These are phyloP conservation scores for Phytophthora sp. DNA, from an alignment of 352 stramenopile species.

Conservation along the genomic window DNA sequence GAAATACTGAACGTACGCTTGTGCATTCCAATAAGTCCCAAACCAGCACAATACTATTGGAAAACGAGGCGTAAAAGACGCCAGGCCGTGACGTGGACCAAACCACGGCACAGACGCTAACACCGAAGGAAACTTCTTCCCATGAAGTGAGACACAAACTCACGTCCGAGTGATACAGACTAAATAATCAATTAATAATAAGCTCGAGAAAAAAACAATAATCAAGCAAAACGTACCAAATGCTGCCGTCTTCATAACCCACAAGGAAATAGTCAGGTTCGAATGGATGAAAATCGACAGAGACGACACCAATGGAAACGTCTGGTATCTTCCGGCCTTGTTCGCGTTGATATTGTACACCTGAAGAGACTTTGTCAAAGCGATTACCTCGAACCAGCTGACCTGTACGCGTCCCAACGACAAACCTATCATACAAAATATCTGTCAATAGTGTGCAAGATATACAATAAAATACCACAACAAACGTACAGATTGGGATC, in stretches of 20 bases:
- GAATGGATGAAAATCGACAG: conserved; percentile 63
- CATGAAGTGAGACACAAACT: conserved; percentile 50
- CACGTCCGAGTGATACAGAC: conserved; percentile 53
- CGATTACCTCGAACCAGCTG: conserved; percentile 46
- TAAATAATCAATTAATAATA: conserved; percentile 16
- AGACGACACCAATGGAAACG: conserved; percentile 39
- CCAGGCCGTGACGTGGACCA: conserved; percentile 62
- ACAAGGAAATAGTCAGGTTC: conserved; percentile 62
- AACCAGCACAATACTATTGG: conserved; percentile 47
- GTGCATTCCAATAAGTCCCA: conserved; percentile 64
- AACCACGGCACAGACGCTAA: conserved; percentile 45
- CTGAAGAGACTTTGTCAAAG: conserved; percentile 38
- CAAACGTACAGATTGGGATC: conserved; percentile 60
- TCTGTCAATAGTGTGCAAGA: too few relatives aligned
- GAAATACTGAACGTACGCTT: conserved; percentile 34
- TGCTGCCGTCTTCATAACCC: conserved; percentile 62
- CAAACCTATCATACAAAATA: conserved; percentile 50
- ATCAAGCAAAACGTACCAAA: conserved; percentile 38
- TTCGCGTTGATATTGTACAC: conserved; percentile 29
- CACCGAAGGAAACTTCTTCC: conserved; percentile 54
- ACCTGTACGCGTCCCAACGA: conserved; percentile 55
- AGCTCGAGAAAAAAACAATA: background rate
- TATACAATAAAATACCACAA: background rate
- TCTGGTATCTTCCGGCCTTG: conserved; percentile 13
- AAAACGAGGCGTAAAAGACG: conserved; percentile 66